Percentiles rank a stretch among this genome's conserved stretches.
phyloP scores from a whole-genome alignment of 78 protist genomes.

The Cavenderia fasciculata region DNA sequence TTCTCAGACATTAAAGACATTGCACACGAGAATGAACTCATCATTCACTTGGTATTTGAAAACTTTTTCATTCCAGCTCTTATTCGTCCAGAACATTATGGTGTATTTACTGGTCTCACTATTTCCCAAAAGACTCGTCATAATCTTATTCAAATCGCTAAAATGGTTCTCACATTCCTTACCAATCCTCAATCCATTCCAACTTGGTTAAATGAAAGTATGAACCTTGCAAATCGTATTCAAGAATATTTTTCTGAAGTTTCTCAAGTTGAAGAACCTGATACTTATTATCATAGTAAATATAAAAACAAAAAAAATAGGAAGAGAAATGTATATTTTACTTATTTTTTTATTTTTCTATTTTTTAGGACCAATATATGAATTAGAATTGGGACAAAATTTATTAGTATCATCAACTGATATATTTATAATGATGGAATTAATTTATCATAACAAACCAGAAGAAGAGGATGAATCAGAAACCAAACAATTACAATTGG shows the following conservation, averaged over 20 bases:
- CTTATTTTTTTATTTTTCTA: background rate
- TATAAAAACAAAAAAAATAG: background rate
- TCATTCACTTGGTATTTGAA: conserved; percentile 37
- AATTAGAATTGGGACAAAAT: conserved; percentile 62
- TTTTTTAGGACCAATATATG: conserved; percentile 43
- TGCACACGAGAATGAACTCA: conserved; percentile 19
- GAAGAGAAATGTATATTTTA: background rate
- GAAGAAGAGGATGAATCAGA: conserved; percentile 11
- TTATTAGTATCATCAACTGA: conserved; percentile 66
- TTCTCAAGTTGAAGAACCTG: conserved; percentile 40
- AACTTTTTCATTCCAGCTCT: conserved; percentile 63
- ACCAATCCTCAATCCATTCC: conserved; percentile 20
- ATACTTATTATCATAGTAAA: conserved; percentile 28
- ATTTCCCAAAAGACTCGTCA: conserved; percentile 63
- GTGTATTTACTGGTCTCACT: conserved; percentile 44
- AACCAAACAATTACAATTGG: conserved; percentile 2
- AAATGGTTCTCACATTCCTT: conserved; percentile 42
- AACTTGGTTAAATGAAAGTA: conserved; percentile 27
- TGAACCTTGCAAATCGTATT: conserved; percentile 4
- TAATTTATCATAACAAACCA: conserved; percentile 55
- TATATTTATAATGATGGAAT: conserved; percentile 37
- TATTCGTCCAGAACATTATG: conserved; percentile 53
- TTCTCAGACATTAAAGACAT: background rate
- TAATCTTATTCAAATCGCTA: conserved; percentile 66
- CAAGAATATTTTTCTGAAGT: conserved; percentile 42